Conservation (phyloP, 2,329 filamentous ascomycete genomes). For the Calonectria henricotiae region DNA sequence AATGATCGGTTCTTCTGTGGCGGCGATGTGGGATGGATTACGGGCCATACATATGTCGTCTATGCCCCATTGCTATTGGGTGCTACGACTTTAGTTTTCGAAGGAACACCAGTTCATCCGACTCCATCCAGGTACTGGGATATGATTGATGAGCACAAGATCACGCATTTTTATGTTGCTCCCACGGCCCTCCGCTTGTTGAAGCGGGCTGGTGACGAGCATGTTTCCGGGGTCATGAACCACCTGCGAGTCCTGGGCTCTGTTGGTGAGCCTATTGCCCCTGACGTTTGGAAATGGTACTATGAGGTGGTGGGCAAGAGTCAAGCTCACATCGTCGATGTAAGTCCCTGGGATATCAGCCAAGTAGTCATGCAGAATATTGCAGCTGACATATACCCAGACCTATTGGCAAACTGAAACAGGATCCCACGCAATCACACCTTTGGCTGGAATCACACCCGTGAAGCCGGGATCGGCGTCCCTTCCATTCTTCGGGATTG, state of each 20-base stretch:
- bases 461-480: slow-evolving; percentile 95
- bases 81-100: slow-evolving; percentile 92
- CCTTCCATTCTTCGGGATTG: slow-evolving; percentile 97
- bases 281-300: slow-evolving; percentile 99
- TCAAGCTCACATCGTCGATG: slow-evolving; percentile 90
- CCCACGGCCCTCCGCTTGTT: slow-evolving; percentile 90
- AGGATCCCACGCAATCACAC: slow-evolving; percentile 92
- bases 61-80: slow-evolving; percentile 92
- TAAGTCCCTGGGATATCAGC: slow-evolving; percentile 68
- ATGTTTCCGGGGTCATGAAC: slow-evolving; percentile 83
- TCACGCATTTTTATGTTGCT: slow-evolving; percentile 96
- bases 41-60: slow-evolving; percentile 95
- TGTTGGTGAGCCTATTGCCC: slow-evolving; percentile 95
- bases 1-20: slow-evolving; percentile 93
- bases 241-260: slow-evolving; percentile 89
- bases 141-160: slow-evolving; percentile 89
- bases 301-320: slow-evolving; percentile 91
- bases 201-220: slow-evolving; percentile 91
- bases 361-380: no score
- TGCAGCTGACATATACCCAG: slow-evolving; percentile 67
- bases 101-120: slow-evolving; percentile 94
- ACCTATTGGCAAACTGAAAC: slow-evolving; percentile 99
- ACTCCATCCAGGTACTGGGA: slow-evolving; percentile 97
- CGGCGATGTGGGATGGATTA: slow-evolving; percentile 97
- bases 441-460: slow-evolving; percentile 89